Evolutionary conservation across 352 stramenopile genomes (phyloP), one percentile per base, ranked within the genome.

Genomic region (Globisporangium sylvaticum): DNA sequence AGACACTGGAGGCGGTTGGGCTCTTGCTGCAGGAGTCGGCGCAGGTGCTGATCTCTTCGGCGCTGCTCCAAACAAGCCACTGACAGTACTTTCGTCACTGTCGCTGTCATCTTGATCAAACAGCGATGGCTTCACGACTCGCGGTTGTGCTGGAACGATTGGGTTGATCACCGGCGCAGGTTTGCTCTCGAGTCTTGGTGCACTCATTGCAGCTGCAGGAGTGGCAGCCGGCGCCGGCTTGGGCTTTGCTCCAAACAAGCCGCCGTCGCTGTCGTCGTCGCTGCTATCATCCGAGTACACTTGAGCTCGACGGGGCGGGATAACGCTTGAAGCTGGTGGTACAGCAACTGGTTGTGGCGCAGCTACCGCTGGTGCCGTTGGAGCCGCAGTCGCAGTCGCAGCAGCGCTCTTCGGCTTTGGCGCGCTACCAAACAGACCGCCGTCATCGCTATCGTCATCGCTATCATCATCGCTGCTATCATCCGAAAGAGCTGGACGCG

Each of bases 401-500:
- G 39, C 39, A 48, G 39, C 15, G 39, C 39, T 48, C 39, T 48
- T 48, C 22, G 39, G 39, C 39, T 48, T 48, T 48, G 39, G 39
- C 15, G 15, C 39, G 10, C 39, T 48, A 48, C 53, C 53, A 24
- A 58, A 58, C 25, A 58, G 53, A 32, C 25, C 53, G 15, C 53
- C 53, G 27, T 58, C 53, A 24, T 58, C 53, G 18, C 53, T 58
- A 14, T 58, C 53, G 27, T 58, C 53, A 24, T 58, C 53, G 18
- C 53, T 58, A 14, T 58, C 53, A 31, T 56, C 48, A 29, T 58
- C 53, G 27, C 53, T 76, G 58, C 76, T 74, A 48, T 61, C 59
- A 34, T 80, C 76, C n/a, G 79, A 87, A 1, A 85, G 74, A n/a
- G 78, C 68, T 2, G 80, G 73, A 37, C 73, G 79, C 50, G 73